phyloP scores from a whole-genome alignment of 371 early-diverging fungal species.

The Mortierella sp. region DNA sequence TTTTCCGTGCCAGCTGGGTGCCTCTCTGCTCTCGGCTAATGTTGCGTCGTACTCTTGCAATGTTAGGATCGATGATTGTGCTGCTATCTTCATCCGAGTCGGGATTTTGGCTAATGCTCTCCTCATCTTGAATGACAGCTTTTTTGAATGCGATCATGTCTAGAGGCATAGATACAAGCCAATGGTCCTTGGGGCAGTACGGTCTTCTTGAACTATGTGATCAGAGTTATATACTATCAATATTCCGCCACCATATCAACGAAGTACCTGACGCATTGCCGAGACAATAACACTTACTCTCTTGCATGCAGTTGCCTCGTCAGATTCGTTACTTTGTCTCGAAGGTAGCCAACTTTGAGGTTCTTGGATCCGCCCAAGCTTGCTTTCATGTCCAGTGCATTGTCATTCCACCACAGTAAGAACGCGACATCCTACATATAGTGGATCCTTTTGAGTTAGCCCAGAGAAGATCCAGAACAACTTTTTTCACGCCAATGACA shows the following conservation, averaged over 20 bases:
- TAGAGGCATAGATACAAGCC: slow-evolving; percentile 73
- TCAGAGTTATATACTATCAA: too few relatives aligned
- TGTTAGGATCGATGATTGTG: too few relatives aligned
- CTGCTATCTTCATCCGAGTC: slow-evolving; percentile 13
- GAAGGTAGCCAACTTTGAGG: slow-evolving; percentile 61
- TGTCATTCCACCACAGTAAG: slow-evolving; percentile 73
- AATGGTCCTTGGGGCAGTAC: slow-evolving; percentile 65
- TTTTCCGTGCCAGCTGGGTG: slow-evolving; percentile 58
- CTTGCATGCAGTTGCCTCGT: slow-evolving; percentile 83
- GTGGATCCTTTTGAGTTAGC: too few relatives aligned
- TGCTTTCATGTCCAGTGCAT: slow-evolving; percentile 55
- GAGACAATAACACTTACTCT: slow-evolving; percentile 65
- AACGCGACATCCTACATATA: slow-evolving; percentile 72
- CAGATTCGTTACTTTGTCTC: slow-evolving; percentile 72
- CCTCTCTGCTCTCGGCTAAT: slow-evolving; percentile 29
- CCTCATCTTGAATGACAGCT: slow-evolving; percentile 68
- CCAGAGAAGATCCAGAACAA: too few relatives aligned
- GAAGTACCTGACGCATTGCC: background rate
- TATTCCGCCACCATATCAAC: too few relatives aligned
- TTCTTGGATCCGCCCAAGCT: slow-evolving; percentile 61
- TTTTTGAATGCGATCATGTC: slow-evolving; percentile 75
- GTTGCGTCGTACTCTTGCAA: too few relatives aligned
- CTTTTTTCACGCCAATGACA: background rate
- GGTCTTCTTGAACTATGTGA: slow-evolving; percentile 22
- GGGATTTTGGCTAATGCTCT: slow-evolving; percentile 29